Evolutionary conservation across 176 grass and related monocot species (phyloP).

Genomic region (Themeda triandra): DNA sequence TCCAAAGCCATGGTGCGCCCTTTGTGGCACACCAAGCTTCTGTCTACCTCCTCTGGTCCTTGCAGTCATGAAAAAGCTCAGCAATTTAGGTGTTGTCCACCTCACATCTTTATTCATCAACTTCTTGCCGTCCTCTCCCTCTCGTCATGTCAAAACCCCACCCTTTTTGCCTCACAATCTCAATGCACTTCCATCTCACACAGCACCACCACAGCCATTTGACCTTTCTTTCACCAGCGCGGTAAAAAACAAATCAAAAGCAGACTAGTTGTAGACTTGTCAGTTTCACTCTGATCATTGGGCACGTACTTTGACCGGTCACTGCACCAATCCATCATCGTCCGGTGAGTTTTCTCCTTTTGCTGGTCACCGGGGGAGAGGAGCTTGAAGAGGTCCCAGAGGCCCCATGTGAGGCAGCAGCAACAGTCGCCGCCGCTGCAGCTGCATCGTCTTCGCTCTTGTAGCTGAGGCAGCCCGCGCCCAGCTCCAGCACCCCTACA

Average conservation of each 20-base stretch:
- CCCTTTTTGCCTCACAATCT: constrained; percentile 3
- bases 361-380: constrained; percentile 41
- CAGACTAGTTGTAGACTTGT: background rate
- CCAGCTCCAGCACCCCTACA: constrained; percentile 73
- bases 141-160: constrained; percentile 33
- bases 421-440: constrained; percentile 13
- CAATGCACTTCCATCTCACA: constrained; percentile 14
- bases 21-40: constrained; percentile 29
- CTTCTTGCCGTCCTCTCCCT: background rate
- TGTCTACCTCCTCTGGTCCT: background rate
- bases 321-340: constrained; percentile 17
- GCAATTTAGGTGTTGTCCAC: constrained; percentile 30
- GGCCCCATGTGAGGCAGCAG: constrained; percentile 41
- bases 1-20: constrained; percentile 25
- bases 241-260: background rate
- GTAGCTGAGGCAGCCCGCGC: constrained; percentile 79
- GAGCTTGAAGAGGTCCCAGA: constrained; percentile 1
- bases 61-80: constrained; percentile 20
- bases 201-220: background rate
- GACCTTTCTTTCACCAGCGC: constrained; percentile 16
- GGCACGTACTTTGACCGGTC: constrained; percentile 22
- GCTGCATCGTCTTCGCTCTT: constrained; percentile 36
- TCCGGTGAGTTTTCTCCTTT: constrained; percentile 66
- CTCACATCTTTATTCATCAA: constrained; percentile 45
- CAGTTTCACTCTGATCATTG: constrained; percentile 10